phyloP scores from a whole-genome alignment of 2,329 filamentous ascomycete species.

The Monosporascus sp. region DNA sequence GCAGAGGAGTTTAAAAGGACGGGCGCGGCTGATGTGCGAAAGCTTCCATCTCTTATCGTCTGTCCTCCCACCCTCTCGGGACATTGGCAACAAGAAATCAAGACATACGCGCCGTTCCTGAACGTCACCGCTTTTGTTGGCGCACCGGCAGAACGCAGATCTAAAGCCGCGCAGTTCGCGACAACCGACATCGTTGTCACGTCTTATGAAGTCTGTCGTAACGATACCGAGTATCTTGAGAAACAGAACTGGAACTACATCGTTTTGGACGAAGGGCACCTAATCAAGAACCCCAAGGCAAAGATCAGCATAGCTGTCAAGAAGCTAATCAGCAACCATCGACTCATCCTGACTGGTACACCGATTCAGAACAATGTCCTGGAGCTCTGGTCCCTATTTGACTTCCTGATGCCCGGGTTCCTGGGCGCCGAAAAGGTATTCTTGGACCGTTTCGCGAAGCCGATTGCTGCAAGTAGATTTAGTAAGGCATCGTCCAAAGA shows the following conservation, averaged over 20 bases:
- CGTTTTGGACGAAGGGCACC: slow-evolving; percentile 91
- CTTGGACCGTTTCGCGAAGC: slow-evolving; percentile 88
- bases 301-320: slow-evolving; percentile 95
- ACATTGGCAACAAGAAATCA: slow-evolving; percentile 98
- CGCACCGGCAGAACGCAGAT: slow-evolving; percentile 72
- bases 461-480: slow-evolving; percentile 88
- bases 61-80: slow-evolving; percentile 94
- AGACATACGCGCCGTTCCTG: slow-evolving; percentile 91
- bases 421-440: slow-evolving; percentile 94
- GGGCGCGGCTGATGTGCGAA: slow-evolving; percentile 68
- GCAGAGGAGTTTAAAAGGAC: slow-evolving; percentile 87
- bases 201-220: slow-evolving; percentile 95
- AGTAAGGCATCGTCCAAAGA: slow-evolving; percentile 98
- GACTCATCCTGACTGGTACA: slow-evolving; percentile 91
- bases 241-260: slow-evolving; percentile 95
- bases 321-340: slow-evolving; percentile 82
- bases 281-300: slow-evolving; percentile 98
- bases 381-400: slow-evolving; percentile 95
- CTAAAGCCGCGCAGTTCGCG: slow-evolving; percentile 62
- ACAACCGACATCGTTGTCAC: slow-evolving; percentile 92
- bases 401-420: slow-evolving; percentile 99
- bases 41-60: slow-evolving; percentile 85
- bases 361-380: slow-evolving; percentile 98
- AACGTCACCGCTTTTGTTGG: slow-evolving; percentile 87
- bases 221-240: slow-evolving; percentile 80